A percentile compares a stretch with the other conserved stretches of the same genome.
These are phyloP conservation scores for Chloris gayana DNA, from an alignment of 176 grass and related monocot species.

Conservation along the genomic window DNA sequence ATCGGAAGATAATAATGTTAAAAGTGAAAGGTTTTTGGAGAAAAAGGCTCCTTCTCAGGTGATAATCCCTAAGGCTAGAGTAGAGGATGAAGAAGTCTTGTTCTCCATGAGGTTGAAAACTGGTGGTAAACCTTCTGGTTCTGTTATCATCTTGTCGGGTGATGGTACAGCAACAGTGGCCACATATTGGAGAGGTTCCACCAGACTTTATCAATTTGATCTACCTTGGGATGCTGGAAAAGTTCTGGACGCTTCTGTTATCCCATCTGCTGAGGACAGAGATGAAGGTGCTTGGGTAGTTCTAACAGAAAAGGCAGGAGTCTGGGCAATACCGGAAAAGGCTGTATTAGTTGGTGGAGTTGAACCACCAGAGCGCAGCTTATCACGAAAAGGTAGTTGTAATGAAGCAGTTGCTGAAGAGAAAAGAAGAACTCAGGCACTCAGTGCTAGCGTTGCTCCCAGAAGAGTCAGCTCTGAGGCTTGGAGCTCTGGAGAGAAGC, in stretches of 20 bases:
- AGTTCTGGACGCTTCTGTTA: conserved; percentile 89
- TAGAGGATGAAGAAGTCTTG: conserved; percentile 78
- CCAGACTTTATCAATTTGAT: conserved; percentile 95
- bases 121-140: conserved; percentile 95
- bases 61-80: conserved; percentile 92
- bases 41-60: conserved; percentile 93
- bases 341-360: conserved; percentile 97
- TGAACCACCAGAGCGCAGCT: conserved; percentile 93
- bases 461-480: conserved; percentile 84
- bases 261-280: conserved; percentile 69
- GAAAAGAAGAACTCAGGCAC: conserved; percentile 69
- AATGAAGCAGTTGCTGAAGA: conserved; percentile 87
- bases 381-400: conserved; percentile 94
- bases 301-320: conserved; percentile 90
- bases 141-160: conserved; percentile 84
- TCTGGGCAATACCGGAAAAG: conserved; percentile 98
- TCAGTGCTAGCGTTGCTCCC: conserved; percentile 58
- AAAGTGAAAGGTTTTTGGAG: conserved; percentile 84
- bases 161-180: conserved; percentile 96
- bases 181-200: conserved; percentile 88
- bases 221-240: conserved; percentile 94
- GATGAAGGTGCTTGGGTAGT: conserved; percentile 98
- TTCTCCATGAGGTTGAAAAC: conserved; percentile 86
- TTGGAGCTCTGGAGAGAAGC: conserved; percentile 79
- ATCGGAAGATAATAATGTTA: conserved; percentile 51